phyloP scores from a whole-genome alignment of 1,284 basidiomycete species.

The Pholiota adiposa region DNA sequence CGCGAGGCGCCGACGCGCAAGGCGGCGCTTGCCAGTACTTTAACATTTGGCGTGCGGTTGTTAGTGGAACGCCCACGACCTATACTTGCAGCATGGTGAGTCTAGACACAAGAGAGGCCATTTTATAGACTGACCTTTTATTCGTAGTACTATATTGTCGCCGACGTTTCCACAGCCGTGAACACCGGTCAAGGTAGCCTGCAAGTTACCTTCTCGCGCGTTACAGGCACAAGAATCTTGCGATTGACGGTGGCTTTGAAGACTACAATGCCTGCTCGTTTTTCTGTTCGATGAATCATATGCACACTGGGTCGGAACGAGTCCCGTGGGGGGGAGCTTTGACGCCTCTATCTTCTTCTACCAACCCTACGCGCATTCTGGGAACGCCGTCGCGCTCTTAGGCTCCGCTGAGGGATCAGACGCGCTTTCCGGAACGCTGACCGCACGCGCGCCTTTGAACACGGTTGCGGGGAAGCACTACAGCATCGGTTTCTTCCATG shows the following conservation, averaged over 20 bases:
- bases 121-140: neutral
- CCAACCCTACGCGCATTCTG: constrained; percentile 33
- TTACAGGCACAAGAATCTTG: constrained; percentile 34
- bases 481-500: constrained; percentile 37
- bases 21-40: constrained; percentile 45
- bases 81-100: constrained; percentile 43
- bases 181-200: constrained; percentile 42
- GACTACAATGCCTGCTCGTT: constrained; percentile 24
- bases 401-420: constrained; percentile 36
- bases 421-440: constrained; percentile 32
- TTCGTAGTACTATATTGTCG: constrained; percentile 37
- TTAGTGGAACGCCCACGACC: constrained; percentile 39
- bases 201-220: constrained; percentile 41
- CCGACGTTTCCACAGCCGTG: constrained; percentile 40
- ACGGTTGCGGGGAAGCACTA: constrained; percentile 34
- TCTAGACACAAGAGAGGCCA: neutral
- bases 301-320: constrained; percentile 32
- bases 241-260: constrained; percentile 39
- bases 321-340: constrained; percentile 26
- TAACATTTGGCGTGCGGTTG: constrained; percentile 47
- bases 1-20: constrained; percentile 31
- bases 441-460: constrained; percentile 22
- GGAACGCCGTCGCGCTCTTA: constrained; percentile 32
- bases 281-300: constrained; percentile 34
- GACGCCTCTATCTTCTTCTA: constrained; percentile 39